Conservation (phyloP, 805 yeast genomes). For the Candida easanensis region DNA sequence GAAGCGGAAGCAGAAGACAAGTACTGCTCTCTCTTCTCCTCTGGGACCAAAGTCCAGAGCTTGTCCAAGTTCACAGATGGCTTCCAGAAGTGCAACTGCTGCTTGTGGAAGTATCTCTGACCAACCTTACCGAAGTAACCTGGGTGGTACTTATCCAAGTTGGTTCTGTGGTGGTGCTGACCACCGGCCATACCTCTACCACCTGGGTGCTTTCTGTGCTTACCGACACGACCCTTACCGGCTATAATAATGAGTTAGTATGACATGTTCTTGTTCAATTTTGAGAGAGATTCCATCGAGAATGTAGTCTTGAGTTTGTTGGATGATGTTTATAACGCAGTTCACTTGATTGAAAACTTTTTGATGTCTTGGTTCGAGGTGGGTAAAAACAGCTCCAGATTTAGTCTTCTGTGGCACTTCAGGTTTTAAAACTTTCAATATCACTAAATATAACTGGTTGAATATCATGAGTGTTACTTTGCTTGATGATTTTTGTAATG, state of each 20-base stretch:
- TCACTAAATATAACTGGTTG: too few relatives aligned
- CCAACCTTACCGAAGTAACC: slow-evolving; percentile 99
- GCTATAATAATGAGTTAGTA: slow-evolving; percentile 49
- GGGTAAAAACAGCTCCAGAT: too few relatives aligned
- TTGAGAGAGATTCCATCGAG: background rate
- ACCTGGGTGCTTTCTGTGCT: slow-evolving; percentile 99
- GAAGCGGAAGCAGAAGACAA: slow-evolving; percentile 77
- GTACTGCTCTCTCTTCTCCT: slow-evolving; percentile 92
- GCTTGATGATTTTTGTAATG: background rate
- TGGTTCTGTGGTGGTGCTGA: slow-evolving; percentile 99
- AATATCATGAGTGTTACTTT: too few relatives aligned
- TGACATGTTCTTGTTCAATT: background rate
- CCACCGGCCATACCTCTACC: slow-evolving; percentile 99
- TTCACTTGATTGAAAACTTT: background rate
- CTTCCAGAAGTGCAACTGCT: slow-evolving; percentile 92
- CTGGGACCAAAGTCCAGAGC: slow-evolving; percentile 95
- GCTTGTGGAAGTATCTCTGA: slow-evolving; percentile 99
- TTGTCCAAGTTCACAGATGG: slow-evolving; percentile 98
- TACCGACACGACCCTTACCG: slow-evolving; percentile 99
- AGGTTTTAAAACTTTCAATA: too few relatives aligned
- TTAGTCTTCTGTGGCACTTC: too few relatives aligned
- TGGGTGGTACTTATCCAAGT: slow-evolving; percentile 99
- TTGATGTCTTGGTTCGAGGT: background rate
- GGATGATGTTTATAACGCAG: background rate
- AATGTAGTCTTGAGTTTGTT: background rate